Evolutionary conservation across 2,329 filamentous ascomycete species (phyloP).

Genomic region (Talaromyces funiculosus): DNA sequence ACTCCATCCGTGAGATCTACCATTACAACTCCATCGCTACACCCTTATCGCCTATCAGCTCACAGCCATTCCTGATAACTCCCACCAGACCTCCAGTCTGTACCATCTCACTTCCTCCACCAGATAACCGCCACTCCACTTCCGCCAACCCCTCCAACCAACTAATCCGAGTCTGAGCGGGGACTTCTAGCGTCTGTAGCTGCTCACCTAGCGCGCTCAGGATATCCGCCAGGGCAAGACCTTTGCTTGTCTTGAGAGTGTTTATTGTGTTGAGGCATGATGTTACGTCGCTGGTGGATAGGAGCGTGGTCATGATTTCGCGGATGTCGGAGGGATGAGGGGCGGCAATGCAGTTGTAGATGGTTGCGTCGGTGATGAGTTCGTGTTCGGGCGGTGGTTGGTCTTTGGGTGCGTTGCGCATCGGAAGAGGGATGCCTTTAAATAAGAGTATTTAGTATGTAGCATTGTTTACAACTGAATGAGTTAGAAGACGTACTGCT

Average conservation of each 20-base stretch:
- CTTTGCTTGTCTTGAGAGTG: slow-evolving; percentile 75
- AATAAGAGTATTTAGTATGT: background rate
- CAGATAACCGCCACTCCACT: slow-evolving; percentile 84
- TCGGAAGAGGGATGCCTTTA: slow-evolving; percentile 65
- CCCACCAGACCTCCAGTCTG: slow-evolving; percentile 93
- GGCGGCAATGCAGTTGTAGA: slow-evolving; percentile 96
- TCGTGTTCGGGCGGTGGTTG: slow-evolving; percentile 62
- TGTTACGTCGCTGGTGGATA: slow-evolving; percentile 80
- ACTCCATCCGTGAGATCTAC: background rate
- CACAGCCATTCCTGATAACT: slow-evolving; percentile 78
- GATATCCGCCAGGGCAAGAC: slow-evolving; percentile 88
- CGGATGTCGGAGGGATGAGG: slow-evolving; percentile 85
- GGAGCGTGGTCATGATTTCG: slow-evolving; percentile 75
- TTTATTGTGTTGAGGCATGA: slow-evolving; percentile 85
- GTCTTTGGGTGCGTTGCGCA: slow-evolving; percentile 55
- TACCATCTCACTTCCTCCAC: slow-evolving; percentile 77
- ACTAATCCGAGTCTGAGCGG: slow-evolving; percentile 75
- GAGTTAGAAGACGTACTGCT: slow-evolving; percentile 58
- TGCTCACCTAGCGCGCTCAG: slow-evolving; percentile 81
- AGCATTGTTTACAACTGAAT: background rate
- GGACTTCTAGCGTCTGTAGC: slow-evolving; percentile 74
- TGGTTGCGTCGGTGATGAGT: slow-evolving; percentile 81
- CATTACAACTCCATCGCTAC: slow-evolving; percentile 11
- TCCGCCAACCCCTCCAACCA: slow-evolving; percentile 91
- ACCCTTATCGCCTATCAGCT: slow-evolving; percentile 54